Base-by-base conservation (phyloP, 306 rosid genomes). In the Rosa rugosa region DNA sequence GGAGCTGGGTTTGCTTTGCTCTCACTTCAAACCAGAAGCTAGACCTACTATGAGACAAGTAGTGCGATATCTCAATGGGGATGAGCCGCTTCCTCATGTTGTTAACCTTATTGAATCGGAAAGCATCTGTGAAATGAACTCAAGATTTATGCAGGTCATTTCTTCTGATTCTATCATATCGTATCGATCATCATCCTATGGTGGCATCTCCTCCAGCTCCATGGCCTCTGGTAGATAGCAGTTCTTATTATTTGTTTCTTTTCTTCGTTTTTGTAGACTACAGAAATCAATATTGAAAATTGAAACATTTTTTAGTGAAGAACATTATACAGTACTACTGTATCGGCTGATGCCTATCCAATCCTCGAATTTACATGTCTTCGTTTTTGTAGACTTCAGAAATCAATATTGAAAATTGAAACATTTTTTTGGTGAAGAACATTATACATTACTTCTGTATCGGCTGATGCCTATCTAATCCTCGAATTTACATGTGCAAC, bases 21-120 rank as follows among this genome's bases (percentile, higher is more conserved):
- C 89, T 41, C 89, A 87, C 31, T 76, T 70, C 51, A 72, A 45
- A 54, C 82, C 84, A 22, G 91, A 90, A 44, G 78, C 80, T 64
- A 83, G 97, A 69, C 94, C 97, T 0, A 77, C 81, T 23, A 90
- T 88, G 93, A 90, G 87, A 79, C 87, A 84, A 75, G 87, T 88
- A 13, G 75, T 75, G 3, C 79, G 92, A 75, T 84, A 77, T 44
- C 77, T 90, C 11, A 78, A 85, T 20, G 77, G 81, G 53, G 93
- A 92, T 13, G 94, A 90, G 13, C 78, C 79, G 51, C 71, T 84
- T 83, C 90, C 88, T n/a, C 23, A 42, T 34, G 56, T 86, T 31
- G 82, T 41, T 31, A 79, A 63, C 16, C 72, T 77, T 3, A 3
- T n/a, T 38, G 76, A 78, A 38, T 84, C 88, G 34, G 40, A 11